Conservation (phyloP, 2,329 filamentous ascomycete genomes). For the Hymenoscyphus fraxineus region DNA sequence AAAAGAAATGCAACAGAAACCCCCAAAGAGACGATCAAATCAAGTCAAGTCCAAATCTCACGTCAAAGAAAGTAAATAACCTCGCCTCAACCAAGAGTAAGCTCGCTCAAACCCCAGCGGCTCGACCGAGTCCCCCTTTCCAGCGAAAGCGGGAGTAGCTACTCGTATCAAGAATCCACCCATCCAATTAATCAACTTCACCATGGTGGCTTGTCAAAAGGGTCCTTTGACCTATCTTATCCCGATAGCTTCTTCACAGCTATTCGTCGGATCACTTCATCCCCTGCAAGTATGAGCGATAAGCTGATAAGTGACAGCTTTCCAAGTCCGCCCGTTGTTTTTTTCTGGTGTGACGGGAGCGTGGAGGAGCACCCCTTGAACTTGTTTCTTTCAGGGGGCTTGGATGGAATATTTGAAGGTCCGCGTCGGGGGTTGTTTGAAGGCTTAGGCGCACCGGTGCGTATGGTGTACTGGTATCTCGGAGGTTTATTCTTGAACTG, state of each 20-base stretch:
- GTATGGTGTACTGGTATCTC: too few relatives aligned
- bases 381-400: too few relatives aligned
- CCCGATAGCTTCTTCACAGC: constrained; percentile 2
- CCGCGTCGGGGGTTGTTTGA: too few relatives aligned
- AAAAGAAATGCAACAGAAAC: too few relatives aligned
- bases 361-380: background rate
- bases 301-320: constrained; percentile 8
- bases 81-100: too few relatives aligned
- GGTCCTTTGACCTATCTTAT: constrained; percentile 3
- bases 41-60: too few relatives aligned
- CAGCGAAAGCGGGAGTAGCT: background rate
- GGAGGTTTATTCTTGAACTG: too few relatives aligned
- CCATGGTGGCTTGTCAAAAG: background rate
- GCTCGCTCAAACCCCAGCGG: background rate
- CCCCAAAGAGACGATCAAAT: too few relatives aligned
- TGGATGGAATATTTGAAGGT: background rate
- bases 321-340: background rate
- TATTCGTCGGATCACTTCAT: background rate
- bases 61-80: too few relatives aligned
- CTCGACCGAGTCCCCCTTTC: background rate
- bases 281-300: background rate
- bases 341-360: background rate
- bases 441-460: background rate
- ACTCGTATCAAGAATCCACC: background rate
- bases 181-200: background rate